Percentiles rank a stretch among this genome's conserved stretches.
Evolutionary conservation across 2,329 filamentous ascomycete species (phyloP).

Genomic region (Apiospora phragmitis): DNA sequence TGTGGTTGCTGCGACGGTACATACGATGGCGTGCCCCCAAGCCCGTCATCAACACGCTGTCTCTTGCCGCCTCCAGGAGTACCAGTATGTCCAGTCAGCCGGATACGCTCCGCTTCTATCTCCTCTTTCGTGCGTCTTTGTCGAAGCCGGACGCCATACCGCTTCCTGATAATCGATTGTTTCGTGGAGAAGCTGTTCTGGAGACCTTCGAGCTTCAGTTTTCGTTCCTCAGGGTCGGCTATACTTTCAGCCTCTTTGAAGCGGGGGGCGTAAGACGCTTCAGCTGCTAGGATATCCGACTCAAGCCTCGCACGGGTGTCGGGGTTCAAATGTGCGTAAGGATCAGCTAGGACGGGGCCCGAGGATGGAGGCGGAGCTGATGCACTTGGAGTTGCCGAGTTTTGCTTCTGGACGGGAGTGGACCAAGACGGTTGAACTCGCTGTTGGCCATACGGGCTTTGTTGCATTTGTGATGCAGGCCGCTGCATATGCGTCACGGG

Average conservation of each 20-base stretch:
- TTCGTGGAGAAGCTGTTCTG: conserved; percentile 57
- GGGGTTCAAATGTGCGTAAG: conserved; percentile 46
- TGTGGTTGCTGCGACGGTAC: neutral
- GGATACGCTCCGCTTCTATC: conserved; percentile 45
- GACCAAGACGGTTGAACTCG: neutral
- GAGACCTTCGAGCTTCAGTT: conserved; percentile 39
- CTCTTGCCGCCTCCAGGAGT: conserved; percentile 25
- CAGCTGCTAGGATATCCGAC: conserved; percentile 38
- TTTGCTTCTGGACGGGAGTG: neutral
- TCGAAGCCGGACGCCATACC: conserved; percentile 56
- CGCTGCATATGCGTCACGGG: conserved; percentile 10
- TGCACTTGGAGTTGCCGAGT: neutral
- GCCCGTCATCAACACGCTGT: conserved; percentile 23
- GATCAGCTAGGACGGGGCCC: conserved; percentile 32
- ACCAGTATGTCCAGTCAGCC: conserved; percentile 36
- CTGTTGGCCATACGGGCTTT: neutral
- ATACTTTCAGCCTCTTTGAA: conserved; percentile 44
- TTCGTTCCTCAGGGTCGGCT: conserved; percentile 33
- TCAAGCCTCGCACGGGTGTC: conserved; percentile 32
- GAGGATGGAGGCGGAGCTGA: conserved; percentile 14
- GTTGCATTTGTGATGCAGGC: neutral
- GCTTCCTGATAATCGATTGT: conserved; percentile 58
- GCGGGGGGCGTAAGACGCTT: conserved; percentile 39
- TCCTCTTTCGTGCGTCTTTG: conserved; percentile 48
- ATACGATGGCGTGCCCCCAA: neutral